Evolutionary conservation across 306 rosid genomes (phyloP).

Genomic region (Gastrolobium villosum): DNA sequence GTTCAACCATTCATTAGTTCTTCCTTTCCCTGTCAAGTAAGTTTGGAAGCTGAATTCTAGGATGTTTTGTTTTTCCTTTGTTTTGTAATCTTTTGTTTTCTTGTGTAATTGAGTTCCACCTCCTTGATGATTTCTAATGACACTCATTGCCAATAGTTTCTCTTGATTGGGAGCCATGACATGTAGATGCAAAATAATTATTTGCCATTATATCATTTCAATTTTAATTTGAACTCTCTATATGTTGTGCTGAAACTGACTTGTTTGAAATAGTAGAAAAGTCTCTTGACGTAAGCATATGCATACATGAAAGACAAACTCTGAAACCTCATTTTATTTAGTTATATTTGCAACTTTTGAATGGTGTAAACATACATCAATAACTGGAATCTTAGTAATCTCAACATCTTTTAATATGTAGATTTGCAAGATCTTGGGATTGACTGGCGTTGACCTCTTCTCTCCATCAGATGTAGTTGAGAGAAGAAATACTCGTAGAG

Average conservation of each 20-base stretch:
- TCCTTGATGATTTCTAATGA: not conserved
- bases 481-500: constrained; percentile 61
- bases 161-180: too few relatives aligned
- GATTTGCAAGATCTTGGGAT: constrained; percentile 67
- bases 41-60: not conserved
- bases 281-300: constrained; percentile 14
- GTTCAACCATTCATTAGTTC: constrained; percentile 9
- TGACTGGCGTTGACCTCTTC: constrained; percentile 67
- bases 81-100: not conserved
- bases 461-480: constrained; percentile 73
- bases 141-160: too few relatives aligned
- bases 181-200: not conserved
- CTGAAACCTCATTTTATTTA: constrained; percentile 27
- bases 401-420: constrained; percentile 34
- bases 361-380: constrained; percentile 4
- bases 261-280: constrained; percentile 24
- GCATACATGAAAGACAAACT: constrained; percentile 27
- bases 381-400: constrained; percentile 17
- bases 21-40: not conserved
- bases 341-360: constrained; percentile 26
- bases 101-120: not conserved
- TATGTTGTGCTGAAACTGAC: constrained; percentile 1
- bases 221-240: not conserved
- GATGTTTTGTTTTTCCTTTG: not conserved
- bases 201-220: not conserved